Percentiles rank a stretch among this genome's conserved stretches.
Conservation (phyloP, 306 rosid species). For the Vigna trinervia region DNA sequence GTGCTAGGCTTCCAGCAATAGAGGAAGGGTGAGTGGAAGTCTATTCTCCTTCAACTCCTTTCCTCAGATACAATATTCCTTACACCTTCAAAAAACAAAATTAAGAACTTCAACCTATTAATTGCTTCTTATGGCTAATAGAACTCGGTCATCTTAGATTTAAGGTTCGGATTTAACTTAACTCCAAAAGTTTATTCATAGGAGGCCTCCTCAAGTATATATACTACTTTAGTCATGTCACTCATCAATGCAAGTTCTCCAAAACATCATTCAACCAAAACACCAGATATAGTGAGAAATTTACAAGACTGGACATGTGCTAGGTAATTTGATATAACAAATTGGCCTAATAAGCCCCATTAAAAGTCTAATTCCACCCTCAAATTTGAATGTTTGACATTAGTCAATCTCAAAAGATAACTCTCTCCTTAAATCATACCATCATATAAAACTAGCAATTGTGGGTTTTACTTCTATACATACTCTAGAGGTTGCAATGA, state of each 20-base stretch:
- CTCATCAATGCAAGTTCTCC: background rate
- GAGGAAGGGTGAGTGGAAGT: background rate
- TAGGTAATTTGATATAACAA: background rate
- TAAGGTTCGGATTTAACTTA: background rate
- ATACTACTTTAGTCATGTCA: background rate
- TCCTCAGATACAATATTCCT: conserved; percentile 31
- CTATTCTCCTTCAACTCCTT: conserved; percentile 19
- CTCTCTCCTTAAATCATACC: background rate
- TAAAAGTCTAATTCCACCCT: background rate
- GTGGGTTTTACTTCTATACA: background rate
- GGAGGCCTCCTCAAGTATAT: background rate
- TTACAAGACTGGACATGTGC: background rate
- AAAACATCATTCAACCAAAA: background rate
- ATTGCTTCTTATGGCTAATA: background rate
- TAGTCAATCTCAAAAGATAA: too few species aligned
- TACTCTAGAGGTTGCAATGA: background rate
- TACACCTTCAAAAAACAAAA: background rate
- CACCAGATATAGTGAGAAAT: background rate
- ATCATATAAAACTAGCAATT: background rate
- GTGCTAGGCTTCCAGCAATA: background rate
- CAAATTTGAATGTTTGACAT: background rate
- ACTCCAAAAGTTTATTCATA: background rate
- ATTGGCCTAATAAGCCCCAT: background rate
- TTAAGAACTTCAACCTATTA: conserved; percentile 1
- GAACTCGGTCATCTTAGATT: background rate